Evolutionary conservation across 352 stramenopile genomes (phyloP).

Genomic region (Phytopythium cucurbitacearum): DNA sequence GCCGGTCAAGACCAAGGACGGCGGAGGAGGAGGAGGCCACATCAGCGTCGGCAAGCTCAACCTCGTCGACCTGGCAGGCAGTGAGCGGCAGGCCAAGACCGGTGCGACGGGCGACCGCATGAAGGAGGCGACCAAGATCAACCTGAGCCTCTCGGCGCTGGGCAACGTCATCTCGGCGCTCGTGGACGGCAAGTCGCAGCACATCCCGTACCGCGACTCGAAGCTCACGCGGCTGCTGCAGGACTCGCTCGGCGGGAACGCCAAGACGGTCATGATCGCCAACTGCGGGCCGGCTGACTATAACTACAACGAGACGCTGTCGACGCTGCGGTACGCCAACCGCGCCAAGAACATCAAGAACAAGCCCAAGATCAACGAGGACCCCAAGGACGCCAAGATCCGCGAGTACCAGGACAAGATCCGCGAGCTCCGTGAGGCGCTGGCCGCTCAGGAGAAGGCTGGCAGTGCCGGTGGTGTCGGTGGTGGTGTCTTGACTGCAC

Average conservation of each 20-base stretch:
- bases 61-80: constrained; percentile 94
- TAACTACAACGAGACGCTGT: constrained; percentile 95
- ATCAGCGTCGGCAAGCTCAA: constrained; percentile 95
- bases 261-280: constrained; percentile 97
- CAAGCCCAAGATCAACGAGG: constrained; percentile 91
- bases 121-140: constrained; percentile 94
- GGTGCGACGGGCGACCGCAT: constrained; percentile 88
- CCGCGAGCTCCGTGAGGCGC: constrained; percentile 42
- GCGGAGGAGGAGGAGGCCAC: constrained; percentile 21
- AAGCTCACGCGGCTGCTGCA: constrained; percentile 88
- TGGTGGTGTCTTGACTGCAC: constrained; percentile 3
- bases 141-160: constrained; percentile 68
- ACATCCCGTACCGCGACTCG: constrained; percentile 92
- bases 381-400: constrained; percentile 74
- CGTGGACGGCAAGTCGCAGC: constrained; percentile 86
- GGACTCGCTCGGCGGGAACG: constrained; percentile 94
- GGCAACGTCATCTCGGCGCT: constrained; percentile 84
- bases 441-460: constrained; percentile 59
- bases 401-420: constrained; percentile 64
- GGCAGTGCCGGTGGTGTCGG: constrained; percentile 5
- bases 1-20: constrained; percentile 3
- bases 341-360: constrained; percentile 94
- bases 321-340: constrained; percentile 92
- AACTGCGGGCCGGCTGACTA: constrained; percentile 95
- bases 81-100: constrained; percentile 92